Evolutionary conservation across 2,329 filamentous ascomycete genomes (phyloP).

Genomic region (Cercospora janseana): DNA sequence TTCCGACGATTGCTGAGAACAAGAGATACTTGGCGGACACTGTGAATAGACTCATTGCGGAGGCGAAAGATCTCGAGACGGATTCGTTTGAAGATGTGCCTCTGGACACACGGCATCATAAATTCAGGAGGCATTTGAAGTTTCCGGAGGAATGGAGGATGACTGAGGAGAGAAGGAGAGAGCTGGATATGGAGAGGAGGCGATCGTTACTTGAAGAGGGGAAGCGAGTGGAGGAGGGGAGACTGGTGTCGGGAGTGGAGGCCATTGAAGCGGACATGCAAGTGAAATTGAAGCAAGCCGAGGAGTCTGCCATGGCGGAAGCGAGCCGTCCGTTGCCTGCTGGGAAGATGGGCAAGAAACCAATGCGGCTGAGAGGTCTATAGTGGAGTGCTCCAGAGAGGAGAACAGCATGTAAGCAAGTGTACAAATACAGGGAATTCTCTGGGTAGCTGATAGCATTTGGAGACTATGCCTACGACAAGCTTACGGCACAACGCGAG

Average conservation of each 20-base stretch:
- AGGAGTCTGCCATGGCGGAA: conserved; percentile 36
- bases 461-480: too few relatives aligned
- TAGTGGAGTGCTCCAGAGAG: not conserved
- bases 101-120: conserved; percentile 83
- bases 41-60: conserved; percentile 67
- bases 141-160: conserved; percentile 85
- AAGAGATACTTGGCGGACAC: conserved; percentile 88
- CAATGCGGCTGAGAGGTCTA: conserved; percentile 29
- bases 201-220: conserved; percentile 56
- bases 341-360: conserved; percentile 36
- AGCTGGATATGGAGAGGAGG: conserved; percentile 63
- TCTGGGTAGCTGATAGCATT: too few relatives aligned
- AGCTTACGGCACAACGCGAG: too few relatives aligned
- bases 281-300: conserved; percentile 26
- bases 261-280: conserved; percentile 34
- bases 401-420: not conserved
- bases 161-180: conserved; percentile 64
- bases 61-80: conserved; percentile 66
- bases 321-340: conserved; percentile 30
- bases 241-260: conserved; percentile 30
- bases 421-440: conserved; percentile 6
- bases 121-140: conserved; percentile 60
- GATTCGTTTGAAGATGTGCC: conserved; percentile 89
- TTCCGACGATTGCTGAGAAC: conserved; percentile 87
- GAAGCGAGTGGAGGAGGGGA: conserved; percentile 53